Evolutionary conservation across 768 basidiomycete genomes (phyloP), one percentile per base, ranked within the genome.

Genomic region (Thelephora ganbajun): DNA sequence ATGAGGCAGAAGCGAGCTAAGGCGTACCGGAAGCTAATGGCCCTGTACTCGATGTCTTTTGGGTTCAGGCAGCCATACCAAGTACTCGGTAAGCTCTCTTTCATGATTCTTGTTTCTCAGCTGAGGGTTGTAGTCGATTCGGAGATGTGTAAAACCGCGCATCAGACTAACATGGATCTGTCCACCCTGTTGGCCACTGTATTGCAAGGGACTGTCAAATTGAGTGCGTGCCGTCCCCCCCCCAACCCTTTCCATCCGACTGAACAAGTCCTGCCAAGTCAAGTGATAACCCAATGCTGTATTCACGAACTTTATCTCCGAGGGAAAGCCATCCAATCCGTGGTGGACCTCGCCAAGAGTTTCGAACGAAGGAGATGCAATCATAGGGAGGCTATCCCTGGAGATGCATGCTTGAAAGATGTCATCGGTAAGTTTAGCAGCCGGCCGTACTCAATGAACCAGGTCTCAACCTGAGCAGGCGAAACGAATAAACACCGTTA

Each of bases 211-310:
- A 75, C 76, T 48, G 74, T 87, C 51, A 98, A 97, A 66, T 86
- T 81, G 30, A 97, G 96, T 98, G 63, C 68, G 92, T 71, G n/a
- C 48, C 34, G 47, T 12, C 33, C n/a, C 41, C 11, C 14, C 22
- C 36, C n/a, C 13, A 23, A 11, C 23, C 33, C 23, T 14, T 18
- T 33, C 5, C 42, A 33, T 19, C n/a, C 14, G 18, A 23, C 41
- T n/a, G 36, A 18, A 26, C 45, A 43, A 43, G 47, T 45, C 36
- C 71, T 60, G 64, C 66, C 66, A 69, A 70, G 66, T 66, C 63
- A 62, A 97, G 96, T 99, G 94, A 97, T 99, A 62, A 97, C 96
- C 0, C 94, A 98, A 61, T 99, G 96, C 63, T 94, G 83, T 60
- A 91, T 99, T 36, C 81, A 92, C 54, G 88, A 90, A 59, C 72